Evolutionary conservation across 116 monocot species (phyloP).

Genomic region (Phalaenopsis hybrid): DNA sequence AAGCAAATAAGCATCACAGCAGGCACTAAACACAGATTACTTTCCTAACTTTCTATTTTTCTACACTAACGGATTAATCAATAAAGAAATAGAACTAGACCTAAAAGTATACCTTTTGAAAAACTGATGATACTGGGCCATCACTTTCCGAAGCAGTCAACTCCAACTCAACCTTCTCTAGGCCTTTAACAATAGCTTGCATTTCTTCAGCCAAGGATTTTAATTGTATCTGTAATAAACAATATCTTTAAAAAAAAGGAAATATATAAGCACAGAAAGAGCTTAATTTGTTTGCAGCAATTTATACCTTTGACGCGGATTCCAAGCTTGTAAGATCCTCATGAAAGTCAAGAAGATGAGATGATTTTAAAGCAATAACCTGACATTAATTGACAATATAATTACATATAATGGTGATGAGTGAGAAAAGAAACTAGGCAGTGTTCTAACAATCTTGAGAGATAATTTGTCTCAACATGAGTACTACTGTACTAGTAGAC

Average conservation of each 20-base stretch:
- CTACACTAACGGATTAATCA: not conserved
- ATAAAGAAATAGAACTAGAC: not conserved
- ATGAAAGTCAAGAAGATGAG: conserved; percentile 80
- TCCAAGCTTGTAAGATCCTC: conserved; percentile 77
- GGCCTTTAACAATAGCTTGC: conserved; percentile 94
- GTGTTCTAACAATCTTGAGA: not conserved
- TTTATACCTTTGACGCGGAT: conserved; percentile 79
- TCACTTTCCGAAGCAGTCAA: conserved; percentile 90
- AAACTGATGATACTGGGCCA: conserved; percentile 87
- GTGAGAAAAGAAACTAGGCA: not conserved
- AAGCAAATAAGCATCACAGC: not conserved
- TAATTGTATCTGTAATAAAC: conserved; percentile 66
- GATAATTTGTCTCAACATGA: not conserved
- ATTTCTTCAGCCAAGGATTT: conserved; percentile 92
- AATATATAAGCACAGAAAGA: not conserved
- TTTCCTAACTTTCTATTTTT: not conserved
- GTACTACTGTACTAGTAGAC: not conserved
- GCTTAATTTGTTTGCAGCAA: not conserved
- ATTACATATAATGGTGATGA: not conserved
- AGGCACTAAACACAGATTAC: not conserved
- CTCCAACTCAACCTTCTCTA: conserved; percentile 83
- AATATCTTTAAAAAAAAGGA: not conserved
- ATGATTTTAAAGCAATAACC: conserved; percentile 77
- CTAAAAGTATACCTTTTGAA: conserved; percentile 59
- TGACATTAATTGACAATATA: conserved; percentile 19